Percentiles rank a stretch among this genome's conserved stretches.
These are phyloP conservation scores for Botrytis byssoidea DNA, from an alignment of 2,329 filamentous ascomycete species.

Conservation along the genomic window DNA sequence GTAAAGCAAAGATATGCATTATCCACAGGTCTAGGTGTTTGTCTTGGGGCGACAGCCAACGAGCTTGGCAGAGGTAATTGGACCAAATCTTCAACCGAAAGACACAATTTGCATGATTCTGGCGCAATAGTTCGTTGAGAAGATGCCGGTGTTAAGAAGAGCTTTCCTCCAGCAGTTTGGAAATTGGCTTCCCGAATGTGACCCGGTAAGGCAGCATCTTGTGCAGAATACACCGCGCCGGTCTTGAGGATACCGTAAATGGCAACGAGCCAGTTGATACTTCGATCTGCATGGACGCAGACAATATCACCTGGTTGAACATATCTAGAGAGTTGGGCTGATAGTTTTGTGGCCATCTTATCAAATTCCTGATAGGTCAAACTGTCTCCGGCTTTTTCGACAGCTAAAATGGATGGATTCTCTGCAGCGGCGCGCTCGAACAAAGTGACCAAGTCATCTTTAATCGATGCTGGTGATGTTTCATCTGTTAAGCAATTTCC, in stretches of 20 bases:
- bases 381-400: neutral
- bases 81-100: constrained; percentile 20
- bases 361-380: constrained; percentile 16
- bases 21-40: neutral
- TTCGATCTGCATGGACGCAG: constrained; percentile 46
- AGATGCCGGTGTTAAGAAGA: constrained; percentile 33
- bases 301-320: constrained; percentile 44
- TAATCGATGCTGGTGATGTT: constrained; percentile 7
- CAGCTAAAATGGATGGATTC: neutral
- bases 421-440: constrained; percentile 6
- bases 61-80: constrained; percentile 14
- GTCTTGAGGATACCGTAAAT: constrained; percentile 41
- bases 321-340: neutral
- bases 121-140: constrained; percentile 19
- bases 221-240: constrained; percentile 39
- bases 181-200: constrained; percentile 32
- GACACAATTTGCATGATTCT: constrained; percentile 14
- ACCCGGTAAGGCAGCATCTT: constrained; percentile 34
- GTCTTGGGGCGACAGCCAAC: neutral
- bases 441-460: constrained; percentile 19
- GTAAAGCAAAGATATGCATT: constrained; percentile 47
- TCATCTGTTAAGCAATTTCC: constrained; percentile 17
- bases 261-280: constrained; percentile 44
- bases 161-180: constrained; percentile 28
- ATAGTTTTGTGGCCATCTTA: neutral